Evolutionary conservation across 805 yeast genomes (phyloP), one percentile per base, ranked within the genome.

Genomic region (Teunomyces aglyptinius): DNA sequence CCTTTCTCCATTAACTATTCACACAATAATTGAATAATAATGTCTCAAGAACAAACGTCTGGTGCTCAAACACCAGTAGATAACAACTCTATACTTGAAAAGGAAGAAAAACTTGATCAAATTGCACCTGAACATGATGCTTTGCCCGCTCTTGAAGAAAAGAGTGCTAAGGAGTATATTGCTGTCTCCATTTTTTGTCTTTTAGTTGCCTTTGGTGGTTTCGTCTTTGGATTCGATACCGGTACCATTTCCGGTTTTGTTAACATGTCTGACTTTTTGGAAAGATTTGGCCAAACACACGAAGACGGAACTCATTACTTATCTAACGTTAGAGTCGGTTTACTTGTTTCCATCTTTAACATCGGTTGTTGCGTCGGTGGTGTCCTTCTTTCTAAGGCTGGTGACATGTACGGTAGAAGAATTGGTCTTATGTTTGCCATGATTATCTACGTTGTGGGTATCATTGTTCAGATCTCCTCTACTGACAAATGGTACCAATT

Each of bases 51-150:
- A 47, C 43, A 56, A 26, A 36, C 52, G 20, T 58, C 70, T 39
- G 70, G 67, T 44, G 60, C 55, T 42, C 67, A 60, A 44, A 67
- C 73, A 39, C 72, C 73, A 44, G 61, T 61, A 31, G 56, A 56
- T 36, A 57, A 55, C 46, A 56, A 60, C 31, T 57, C 62, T 15
- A 46, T 66, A 18, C 50, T 63, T 27, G 61, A 57, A 19, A 61
- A 61, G 44, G 58, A 57, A 44, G 57, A 56, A 42, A 55, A 60
- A 43, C 12, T 28, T 27, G 48, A 49, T n/a, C 46, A 43, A 22
- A 24, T 13, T 6, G 19, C 41, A 4, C 43, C 38, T 3, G 38
- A 20, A 16, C 16, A 49, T 13, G 53, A 42, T 10, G 24, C 49
- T n/a, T 31, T 54, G 24, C 50, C 52, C 8, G 33, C 49, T 1